Base-by-base conservation (phyloP, 495 filamentous ascomycete genomes). In the Halenospora varia region DNA sequence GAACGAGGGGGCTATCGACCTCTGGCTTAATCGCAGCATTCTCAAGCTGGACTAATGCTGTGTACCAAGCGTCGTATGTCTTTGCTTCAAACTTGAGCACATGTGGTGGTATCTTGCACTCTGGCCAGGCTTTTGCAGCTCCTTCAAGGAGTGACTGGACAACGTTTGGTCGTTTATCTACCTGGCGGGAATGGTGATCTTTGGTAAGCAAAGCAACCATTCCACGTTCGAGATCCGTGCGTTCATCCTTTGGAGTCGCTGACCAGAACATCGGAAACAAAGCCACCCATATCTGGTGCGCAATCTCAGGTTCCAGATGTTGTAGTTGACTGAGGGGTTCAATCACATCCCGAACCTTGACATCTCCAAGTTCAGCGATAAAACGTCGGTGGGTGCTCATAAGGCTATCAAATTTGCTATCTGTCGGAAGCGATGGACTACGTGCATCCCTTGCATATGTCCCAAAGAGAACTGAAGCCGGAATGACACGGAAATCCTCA, bases 21-120 rank as follows among this genome's bases (percentile, higher is more conserved):
- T 89, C 81, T 1, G 95, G 92, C 44, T 83, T 82, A 61, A 96
- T 85, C 1, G 89, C 89, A 40, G 83, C 81, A 49, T 93, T 88
- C 66, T 99, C 95, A 51, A 97, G 78, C 59, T 90, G 88, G 20
- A 81, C 83, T 0, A 92, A 77, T 20, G 89, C 89, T 35, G 89
- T 93, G 65, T 97, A 97, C 95, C 95, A 97, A 2, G 86, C 90
- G 73, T 97, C 90, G 64, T 93, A 97, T 0, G 89, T 94, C 65
- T 86, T 88, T 19, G 88, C 91, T 13, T 92, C 80, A 65, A 90
- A 96, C 65, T 97, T 97, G 75, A 97, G 82, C 46, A 97, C 88
- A 70, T 97, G 95, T 0, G 93, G 89, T 15, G 95, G 95, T 45
- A 99, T 83, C 70, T 91, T 96, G 73, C 92, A 91, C 25, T 87